A percentile compares a stretch with the other conserved stretches of the same genome.
phyloP scores from a whole-genome alignment of 192 early-diverging fungal genomes.

The Coemansia sp. region DNA sequence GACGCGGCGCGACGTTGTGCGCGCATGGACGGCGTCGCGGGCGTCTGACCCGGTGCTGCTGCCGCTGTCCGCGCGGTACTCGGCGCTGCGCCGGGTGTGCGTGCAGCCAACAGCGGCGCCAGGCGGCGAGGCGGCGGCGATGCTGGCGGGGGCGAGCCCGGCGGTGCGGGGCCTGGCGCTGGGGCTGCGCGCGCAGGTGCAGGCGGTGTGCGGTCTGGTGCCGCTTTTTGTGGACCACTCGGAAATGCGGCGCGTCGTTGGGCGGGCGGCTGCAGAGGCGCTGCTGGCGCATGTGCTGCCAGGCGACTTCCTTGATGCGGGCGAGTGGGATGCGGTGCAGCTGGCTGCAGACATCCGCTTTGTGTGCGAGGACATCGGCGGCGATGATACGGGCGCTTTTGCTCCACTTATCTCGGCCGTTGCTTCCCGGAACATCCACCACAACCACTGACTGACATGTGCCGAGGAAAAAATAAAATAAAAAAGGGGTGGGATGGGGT shows the following conservation, averaged over 20 bases:
- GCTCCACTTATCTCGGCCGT: background rate
- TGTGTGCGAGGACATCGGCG: slow-evolving; percentile 7
- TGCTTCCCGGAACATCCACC: no score
- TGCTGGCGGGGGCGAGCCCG: slow-evolving; percentile 3
- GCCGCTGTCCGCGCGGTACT: slow-evolving; percentile 14
- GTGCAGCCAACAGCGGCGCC: slow-evolving; percentile 1
- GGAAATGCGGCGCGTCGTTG: background rate
- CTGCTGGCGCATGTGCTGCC: background rate
- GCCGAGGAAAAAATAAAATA: background rate
- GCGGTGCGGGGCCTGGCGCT: slow-evolving; percentile 15
- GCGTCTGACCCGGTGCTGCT: background rate
- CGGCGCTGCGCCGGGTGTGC: slow-evolving; percentile 36
- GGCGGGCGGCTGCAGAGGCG: slow-evolving; percentile 4
- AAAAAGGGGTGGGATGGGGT: no score
- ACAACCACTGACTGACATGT: no score
- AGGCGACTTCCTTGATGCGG: background rate
- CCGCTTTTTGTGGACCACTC: background rate
- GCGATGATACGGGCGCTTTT: background rate
- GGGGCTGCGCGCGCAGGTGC: slow-evolving; percentile 25
- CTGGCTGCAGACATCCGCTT: slow-evolving; percentile 27
- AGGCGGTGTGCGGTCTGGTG: slow-evolving; percentile 39
- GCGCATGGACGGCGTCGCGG: slow-evolving; percentile 23
- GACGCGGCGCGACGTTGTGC: slow-evolving; percentile 37
- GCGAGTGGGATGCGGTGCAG: slow-evolving; percentile 38
- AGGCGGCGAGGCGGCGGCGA: no score